phyloP scores from a whole-genome alignment of 1,284 basidiomycete genomes.

The Cryptococcus amylolentus region DNA sequence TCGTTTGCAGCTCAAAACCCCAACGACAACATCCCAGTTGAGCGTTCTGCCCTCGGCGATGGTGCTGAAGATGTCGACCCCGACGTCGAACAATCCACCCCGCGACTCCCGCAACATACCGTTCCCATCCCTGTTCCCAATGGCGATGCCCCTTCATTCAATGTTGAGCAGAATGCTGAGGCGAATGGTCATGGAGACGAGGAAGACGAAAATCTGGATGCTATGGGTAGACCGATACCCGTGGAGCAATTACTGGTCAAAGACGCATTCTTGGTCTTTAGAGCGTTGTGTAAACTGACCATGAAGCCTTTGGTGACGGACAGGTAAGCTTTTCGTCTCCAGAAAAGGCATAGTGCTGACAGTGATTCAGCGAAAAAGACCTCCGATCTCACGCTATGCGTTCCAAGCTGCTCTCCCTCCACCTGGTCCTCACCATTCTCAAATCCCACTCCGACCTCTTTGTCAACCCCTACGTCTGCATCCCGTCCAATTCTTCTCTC shows the following conservation, averaged over 20 bases:
- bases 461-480: constrained; percentile 75
- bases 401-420: constrained; percentile 86
- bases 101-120: constrained; percentile 27
- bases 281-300: constrained; percentile 92
- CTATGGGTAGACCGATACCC: constrained; percentile 42
- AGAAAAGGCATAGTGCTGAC: background rate
- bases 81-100: constrained; percentile 5
- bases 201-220: constrained; percentile 31
- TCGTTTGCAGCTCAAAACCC: constrained; percentile 38
- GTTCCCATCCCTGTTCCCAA: constrained; percentile 40
- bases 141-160: constrained; percentile 26
- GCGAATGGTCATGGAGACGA: constrained; percentile 16
- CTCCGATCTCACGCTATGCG: constrained; percentile 92
- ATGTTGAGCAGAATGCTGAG: background rate
- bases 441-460: constrained; percentile 87
- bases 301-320: constrained; percentile 93
- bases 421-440: constrained; percentile 86
- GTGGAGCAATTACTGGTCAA: constrained; percentile 80
- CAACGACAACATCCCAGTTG: constrained; percentile 45
- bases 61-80: constrained; percentile 4
- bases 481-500: constrained; percentile 79
- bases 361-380: constrained; percentile 72
- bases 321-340: constrained; percentile 58
- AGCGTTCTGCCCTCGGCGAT: constrained; percentile 24
- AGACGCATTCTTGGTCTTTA: constrained; percentile 93